A percentile compares a stretch with the other conserved stretches of the same genome.
These are phyloP conservation scores for Penicillium silybi DNA, from an alignment of 495 filamentous ascomycete species.

Conservation along the genomic window DNA sequence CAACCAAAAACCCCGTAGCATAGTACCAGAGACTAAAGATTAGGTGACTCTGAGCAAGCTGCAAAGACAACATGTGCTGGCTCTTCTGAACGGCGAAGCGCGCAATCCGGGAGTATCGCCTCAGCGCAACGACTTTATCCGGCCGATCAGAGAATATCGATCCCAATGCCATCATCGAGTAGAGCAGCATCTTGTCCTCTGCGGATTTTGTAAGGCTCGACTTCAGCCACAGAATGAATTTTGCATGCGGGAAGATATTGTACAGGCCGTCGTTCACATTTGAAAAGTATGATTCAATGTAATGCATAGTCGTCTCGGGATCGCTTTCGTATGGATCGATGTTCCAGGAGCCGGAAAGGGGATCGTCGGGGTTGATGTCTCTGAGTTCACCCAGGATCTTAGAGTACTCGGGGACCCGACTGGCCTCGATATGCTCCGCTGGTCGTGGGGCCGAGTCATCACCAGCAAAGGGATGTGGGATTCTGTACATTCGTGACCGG, in stretches of 20 bases:
- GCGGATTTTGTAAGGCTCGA: conserved; percentile 50
- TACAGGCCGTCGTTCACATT: conserved; percentile 51
- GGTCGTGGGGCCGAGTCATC: conserved; percentile 15
- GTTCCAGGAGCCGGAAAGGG: conserved; percentile 55
- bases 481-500: conserved; percentile 15
- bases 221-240: conserved; percentile 51
- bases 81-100: conserved; percentile 53
- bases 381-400: conserved; percentile 35
- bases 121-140: conserved; percentile 42
- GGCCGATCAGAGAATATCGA: conserved; percentile 54
- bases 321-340: conserved; percentile 58
- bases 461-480: conserved; percentile 12
- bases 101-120: conserved; percentile 53
- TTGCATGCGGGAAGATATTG: conserved; percentile 54
- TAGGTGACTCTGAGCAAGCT: conserved; percentile 59
- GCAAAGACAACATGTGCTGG: conserved; percentile 48
- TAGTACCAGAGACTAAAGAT: conserved; percentile 64
- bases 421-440: conserved; percentile 8
- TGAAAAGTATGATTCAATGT: conserved; percentile 54
- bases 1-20: conserved; percentile 47
- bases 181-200: conserved; percentile 68
- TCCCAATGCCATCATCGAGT: conserved; percentile 58
- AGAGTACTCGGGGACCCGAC: conserved; percentile 25
- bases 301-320: conserved; percentile 43
- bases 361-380: conserved; percentile 35